phyloP scores from a whole-genome alignment of 1,284 basidiomycete species.

The Vanrija pseudolonga region DNA sequence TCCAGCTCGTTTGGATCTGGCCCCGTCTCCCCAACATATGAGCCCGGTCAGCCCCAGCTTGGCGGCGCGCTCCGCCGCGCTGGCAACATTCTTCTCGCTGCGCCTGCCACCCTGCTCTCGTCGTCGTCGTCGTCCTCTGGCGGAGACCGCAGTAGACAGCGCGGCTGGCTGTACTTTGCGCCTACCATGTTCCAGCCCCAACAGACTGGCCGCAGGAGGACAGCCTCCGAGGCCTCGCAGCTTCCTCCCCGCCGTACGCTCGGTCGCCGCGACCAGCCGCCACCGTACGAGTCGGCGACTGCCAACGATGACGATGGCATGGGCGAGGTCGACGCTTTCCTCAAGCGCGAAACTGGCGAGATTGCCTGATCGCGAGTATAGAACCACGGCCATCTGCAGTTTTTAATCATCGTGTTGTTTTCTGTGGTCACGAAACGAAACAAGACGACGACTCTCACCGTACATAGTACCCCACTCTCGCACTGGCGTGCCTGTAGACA shows the following conservation, averaged over 20 bases:
- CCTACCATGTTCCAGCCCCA: slow-evolving; percentile 43
- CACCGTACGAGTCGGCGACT: slow-evolving; percentile 4
- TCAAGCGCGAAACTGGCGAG: slow-evolving; percentile 13
- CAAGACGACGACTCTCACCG: too few relatives aligned
- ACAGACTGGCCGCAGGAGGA: slow-evolving; percentile 25
- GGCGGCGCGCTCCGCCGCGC: slow-evolving; percentile 34
- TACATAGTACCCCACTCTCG: too few relatives aligned
- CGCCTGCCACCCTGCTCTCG: slow-evolving; percentile 35
- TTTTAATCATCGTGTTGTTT: too few relatives aligned
- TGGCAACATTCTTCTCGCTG: slow-evolving; percentile 39
- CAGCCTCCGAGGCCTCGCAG: slow-evolving; percentile 39
- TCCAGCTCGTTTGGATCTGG: slow-evolving; percentile 1
- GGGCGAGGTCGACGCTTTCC: slow-evolving; percentile 36
- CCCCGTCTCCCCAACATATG: slow-evolving; percentile 13
- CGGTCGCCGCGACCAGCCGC: background rate
- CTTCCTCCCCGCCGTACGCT: slow-evolving; percentile 25
- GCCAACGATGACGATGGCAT: slow-evolving; percentile 14
- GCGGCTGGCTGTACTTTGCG: slow-evolving; percentile 43
- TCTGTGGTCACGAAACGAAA: too few relatives aligned
- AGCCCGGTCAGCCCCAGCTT: slow-evolving; percentile 21
- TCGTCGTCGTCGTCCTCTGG: background rate
- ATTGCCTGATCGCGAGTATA: background rate
- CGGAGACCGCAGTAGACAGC: slow-evolving; percentile 15
- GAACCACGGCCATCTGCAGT: too few relatives aligned
- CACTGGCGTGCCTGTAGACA: too few relatives aligned